A percentile compares a stretch with the other conserved stretches of the same genome.
Conservation (phyloP, 2,329 filamentous ascomycete genomes). For the Tolypocladium pustulatum region DNA sequence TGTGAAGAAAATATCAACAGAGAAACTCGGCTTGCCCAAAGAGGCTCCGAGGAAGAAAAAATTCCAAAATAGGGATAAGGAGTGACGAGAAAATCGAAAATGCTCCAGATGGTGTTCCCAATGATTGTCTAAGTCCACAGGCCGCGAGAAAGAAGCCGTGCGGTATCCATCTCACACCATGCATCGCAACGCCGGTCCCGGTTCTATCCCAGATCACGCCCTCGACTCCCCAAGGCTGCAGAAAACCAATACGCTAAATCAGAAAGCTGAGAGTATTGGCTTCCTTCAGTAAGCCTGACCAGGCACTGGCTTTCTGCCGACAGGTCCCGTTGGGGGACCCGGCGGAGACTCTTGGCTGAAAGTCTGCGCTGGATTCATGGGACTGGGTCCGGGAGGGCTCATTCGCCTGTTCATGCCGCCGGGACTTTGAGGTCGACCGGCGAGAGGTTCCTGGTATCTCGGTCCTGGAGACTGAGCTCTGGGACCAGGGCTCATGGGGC, state of each 20-base stretch:
- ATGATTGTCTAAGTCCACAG: slow-evolving; percentile 12
- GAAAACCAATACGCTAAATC: slow-evolving; percentile 2
- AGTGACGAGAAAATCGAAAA: slow-evolving; percentile 21
- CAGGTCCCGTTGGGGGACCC: slow-evolving; percentile 29
- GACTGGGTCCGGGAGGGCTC: slow-evolving; percentile 33
- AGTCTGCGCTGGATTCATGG: slow-evolving; percentile 31
- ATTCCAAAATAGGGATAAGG: slow-evolving; percentile 11
- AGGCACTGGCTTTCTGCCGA: slow-evolving; percentile 46
- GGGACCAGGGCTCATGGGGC: slow-evolving; percentile 21
- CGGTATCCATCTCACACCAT: slow-evolving; percentile 8
- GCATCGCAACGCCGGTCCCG: slow-evolving; percentile 19
- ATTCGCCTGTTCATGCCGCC: slow-evolving; percentile 28
- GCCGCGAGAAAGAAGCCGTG: slow-evolving; percentile 8
- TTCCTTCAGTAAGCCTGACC: slow-evolving; percentile 36
- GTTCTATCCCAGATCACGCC: background rate
- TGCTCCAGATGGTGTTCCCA: slow-evolving; percentile 10
- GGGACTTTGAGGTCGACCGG: slow-evolving; percentile 28
- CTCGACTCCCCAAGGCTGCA: background rate
- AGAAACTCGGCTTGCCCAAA: background rate
- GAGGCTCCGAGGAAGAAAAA: background rate
- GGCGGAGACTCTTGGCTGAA: slow-evolving; percentile 22
- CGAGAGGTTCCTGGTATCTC: slow-evolving; percentile 17
- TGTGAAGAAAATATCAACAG: slow-evolving; percentile 1
- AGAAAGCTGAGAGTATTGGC: background rate
- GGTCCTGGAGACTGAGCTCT: slow-evolving; percentile 37